Conservation (phyloP, 768 basidiomycete genomes). For the Collybia nuda region DNA sequence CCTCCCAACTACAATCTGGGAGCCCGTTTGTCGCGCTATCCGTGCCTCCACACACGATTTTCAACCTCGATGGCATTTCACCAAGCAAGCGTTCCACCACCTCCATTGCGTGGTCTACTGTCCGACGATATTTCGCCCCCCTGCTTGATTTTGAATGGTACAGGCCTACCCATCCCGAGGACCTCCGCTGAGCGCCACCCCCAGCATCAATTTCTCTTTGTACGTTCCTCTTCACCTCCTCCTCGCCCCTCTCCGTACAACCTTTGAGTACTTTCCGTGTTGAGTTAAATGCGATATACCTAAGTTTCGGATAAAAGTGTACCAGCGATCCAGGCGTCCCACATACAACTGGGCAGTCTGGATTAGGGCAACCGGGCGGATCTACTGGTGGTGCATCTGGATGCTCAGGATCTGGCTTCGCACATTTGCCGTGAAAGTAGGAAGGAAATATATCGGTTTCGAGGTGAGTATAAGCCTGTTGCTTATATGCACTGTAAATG, state of each 20-base stretch:
- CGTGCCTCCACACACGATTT: slow-evolving; percentile 44
- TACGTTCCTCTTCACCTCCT: slow-evolving; percentile 40
- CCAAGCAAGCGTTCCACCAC: slow-evolving; percentile 30
- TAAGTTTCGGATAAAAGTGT: slow-evolving; percentile 58
- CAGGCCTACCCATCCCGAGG: background rate
- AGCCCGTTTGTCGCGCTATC: slow-evolving; percentile 30
- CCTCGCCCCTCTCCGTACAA: slow-evolving; percentile 32
- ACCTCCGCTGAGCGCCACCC: background rate
- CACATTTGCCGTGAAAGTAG: slow-evolving; percentile 81
- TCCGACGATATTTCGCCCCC: slow-evolving; percentile 11
- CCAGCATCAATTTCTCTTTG: slow-evolving; percentile 29
- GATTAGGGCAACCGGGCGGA: slow-evolving; percentile 74
- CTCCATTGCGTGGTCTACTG: slow-evolving; percentile 7
- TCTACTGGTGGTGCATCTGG: slow-evolving; percentile 30
- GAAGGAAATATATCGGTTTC: slow-evolving; percentile 61
- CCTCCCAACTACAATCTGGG: slow-evolving; percentile 60
- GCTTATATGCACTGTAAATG: slow-evolving; percentile 44
- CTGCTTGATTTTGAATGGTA: background rate
- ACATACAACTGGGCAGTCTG: slow-evolving; percentile 76
- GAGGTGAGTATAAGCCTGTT: slow-evolving; percentile 41
- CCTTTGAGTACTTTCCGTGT: slow-evolving; percentile 32
- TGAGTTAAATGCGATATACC: slow-evolving; percentile 47
- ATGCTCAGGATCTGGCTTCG: slow-evolving; percentile 35
- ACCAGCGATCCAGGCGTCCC: slow-evolving; percentile 82
- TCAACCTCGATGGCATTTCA: slow-evolving; percentile 26